Conservation (phyloP, 192 early-diverging fungal species). For the Coemansia sp. region DNA sequence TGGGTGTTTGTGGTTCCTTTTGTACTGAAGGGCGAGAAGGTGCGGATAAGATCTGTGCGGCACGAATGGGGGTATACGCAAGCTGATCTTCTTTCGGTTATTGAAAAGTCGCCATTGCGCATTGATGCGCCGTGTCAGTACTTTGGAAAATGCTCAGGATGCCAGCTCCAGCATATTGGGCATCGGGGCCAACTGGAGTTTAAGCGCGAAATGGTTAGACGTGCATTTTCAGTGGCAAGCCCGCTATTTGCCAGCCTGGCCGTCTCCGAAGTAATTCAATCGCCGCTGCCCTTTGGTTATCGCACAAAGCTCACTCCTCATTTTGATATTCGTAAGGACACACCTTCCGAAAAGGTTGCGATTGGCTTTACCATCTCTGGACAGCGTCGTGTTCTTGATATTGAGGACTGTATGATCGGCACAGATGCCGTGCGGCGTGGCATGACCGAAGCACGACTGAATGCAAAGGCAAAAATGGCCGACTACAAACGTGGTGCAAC, state of each 20-base stretch:
- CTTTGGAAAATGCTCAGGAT: constrained; percentile 63
- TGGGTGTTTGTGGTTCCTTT: constrained; percentile 47
- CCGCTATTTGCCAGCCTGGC: constrained; percentile 43
- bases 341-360: constrained; percentile 40
- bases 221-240: constrained; percentile 53
- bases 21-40: constrained; percentile 41
- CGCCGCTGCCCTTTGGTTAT: constrained; percentile 60
- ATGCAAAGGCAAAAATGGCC: constrained; percentile 55
- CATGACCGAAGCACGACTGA: constrained; percentile 46
- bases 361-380: constrained; percentile 65
- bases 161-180: constrained; percentile 63
- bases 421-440: constrained; percentile 62
- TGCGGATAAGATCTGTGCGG: constrained; percentile 34
- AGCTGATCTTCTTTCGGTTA: constrained; percentile 31
- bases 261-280: constrained; percentile 52
- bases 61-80: constrained; percentile 56
- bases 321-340: constrained; percentile 56
- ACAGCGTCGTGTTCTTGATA: constrained; percentile 63
- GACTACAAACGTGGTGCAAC: constrained; percentile 61
- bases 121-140: constrained; percentile 61
- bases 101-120: constrained; percentile 33
- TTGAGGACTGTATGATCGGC: constrained; percentile 67
- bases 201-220: constrained; percentile 60
- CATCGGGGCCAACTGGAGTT: constrained; percentile 63
- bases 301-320: constrained; percentile 73